These are phyloP conservation scores for Alternaria triticina DNA, from an alignment of 2,329 filamentous ascomycete species.

Conservation along the genomic window DNA sequence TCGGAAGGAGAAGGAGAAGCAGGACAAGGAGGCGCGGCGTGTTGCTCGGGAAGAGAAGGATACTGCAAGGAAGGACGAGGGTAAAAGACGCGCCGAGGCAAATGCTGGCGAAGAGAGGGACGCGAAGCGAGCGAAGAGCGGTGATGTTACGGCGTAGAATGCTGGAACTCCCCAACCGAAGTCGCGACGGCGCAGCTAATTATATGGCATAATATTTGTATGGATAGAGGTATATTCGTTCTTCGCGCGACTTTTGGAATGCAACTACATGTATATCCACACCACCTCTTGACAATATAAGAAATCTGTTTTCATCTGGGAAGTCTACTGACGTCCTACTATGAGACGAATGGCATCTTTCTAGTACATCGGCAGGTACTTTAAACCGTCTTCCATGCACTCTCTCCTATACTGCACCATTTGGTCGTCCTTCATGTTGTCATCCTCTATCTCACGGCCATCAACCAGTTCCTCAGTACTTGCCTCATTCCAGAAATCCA, in stretches of 20 bases:
- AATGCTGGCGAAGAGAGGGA: slow-evolving; percentile 39
- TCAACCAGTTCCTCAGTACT: too few species aligned
- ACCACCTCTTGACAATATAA: background rate
- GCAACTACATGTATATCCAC: background rate
- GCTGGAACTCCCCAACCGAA: background rate
- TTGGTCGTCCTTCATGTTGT: too few species aligned
- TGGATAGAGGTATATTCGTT: background rate
- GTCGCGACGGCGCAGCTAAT: background rate
- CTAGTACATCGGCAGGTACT: too few species aligned
- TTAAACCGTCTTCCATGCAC: too few species aligned
- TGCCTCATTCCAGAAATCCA: too few species aligned
- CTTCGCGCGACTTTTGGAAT: background rate
- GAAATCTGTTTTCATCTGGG: too few species aligned
- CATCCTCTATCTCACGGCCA: too few species aligned
- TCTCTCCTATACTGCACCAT: too few species aligned
- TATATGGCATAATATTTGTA: background rate
- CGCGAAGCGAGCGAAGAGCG: slow-evolving; percentile 40
- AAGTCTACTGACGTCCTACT: too few species aligned
- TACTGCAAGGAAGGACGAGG: slow-evolving; percentile 35
- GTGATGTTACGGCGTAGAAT: slow-evolving; percentile 21
- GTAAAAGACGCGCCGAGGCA: slow-evolving; percentile 43
- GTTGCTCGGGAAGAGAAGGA: slow-evolving; percentile 39
- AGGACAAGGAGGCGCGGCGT: slow-evolving; percentile 62
- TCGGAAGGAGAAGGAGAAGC: slow-evolving; percentile 82
- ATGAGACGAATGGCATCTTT: too few species aligned